Evolutionary conservation across 2,329 filamentous ascomycete species (phyloP).

Genomic region (Coniosporium tulheliwenetii): DNA sequence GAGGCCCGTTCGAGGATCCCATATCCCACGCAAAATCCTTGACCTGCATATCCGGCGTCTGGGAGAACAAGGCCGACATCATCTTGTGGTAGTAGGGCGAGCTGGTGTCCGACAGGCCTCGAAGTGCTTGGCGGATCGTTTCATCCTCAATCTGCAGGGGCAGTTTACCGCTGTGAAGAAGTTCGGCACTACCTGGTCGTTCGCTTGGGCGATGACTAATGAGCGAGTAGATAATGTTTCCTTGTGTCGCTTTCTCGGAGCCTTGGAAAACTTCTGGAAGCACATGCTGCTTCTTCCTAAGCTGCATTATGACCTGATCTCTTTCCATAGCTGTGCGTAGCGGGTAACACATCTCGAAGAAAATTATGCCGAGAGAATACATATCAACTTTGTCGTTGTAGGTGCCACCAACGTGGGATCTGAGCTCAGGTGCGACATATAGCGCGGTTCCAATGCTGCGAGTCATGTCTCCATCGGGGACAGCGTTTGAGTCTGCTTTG

Average conservation of each 20-base stretch:
- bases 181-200: slow-evolving; percentile 65
- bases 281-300: slow-evolving; percentile 51
- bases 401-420: slow-evolving; percentile 54
- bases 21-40: slow-evolving; percentile 49
- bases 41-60: slow-evolving; percentile 54
- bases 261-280: slow-evolving; percentile 60
- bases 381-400: slow-evolving; percentile 97
- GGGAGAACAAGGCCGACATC: slow-evolving; percentile 68
- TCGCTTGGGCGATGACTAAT: slow-evolving; percentile 71
- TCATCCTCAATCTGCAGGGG: slow-evolving; percentile 89
- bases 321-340: slow-evolving; percentile 48
- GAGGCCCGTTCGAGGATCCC: slow-evolving; percentile 12
- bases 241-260: slow-evolving; percentile 53
- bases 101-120: slow-evolving; percentile 62
- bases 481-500: slow-evolving; percentile 24
- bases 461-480: slow-evolving; percentile 45
- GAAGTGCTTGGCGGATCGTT: slow-evolving; percentile 68
- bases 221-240: slow-evolving; percentile 62
- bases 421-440: slow-evolving; percentile 86
- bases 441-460: slow-evolving; percentile 61
- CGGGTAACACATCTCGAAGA: slow-evolving; percentile 85
- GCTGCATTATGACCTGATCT: slow-evolving; percentile 47
- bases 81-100: slow-evolving; percentile 86
- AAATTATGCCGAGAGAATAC: slow-evolving; percentile 94
- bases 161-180: slow-evolving; percentile 72